Evolutionary conservation across 2,329 filamentous ascomycete genomes (phyloP), one percentile per base, ranked within the genome.

Genomic region (Hansfordia pulvinata): DNA sequence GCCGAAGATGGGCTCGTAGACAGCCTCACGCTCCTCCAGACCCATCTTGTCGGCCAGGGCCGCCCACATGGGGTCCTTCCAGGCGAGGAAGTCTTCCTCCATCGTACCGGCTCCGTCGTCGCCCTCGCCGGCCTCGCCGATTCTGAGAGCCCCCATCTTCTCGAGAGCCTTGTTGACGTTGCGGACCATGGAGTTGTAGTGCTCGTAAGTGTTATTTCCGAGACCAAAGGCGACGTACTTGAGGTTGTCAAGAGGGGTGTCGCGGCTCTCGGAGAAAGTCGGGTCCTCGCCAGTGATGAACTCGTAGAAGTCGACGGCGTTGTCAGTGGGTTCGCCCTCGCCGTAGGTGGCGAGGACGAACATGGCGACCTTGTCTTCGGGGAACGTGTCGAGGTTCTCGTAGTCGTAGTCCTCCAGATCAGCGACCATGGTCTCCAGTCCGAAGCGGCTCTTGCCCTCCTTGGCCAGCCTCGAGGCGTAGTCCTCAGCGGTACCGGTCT

Each of bases 11-110:
- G 90, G 84, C 52, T 98, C 92, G 52, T 96, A 98, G 33, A 93
- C 76, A 34, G 86, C 83, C 51, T 98, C 92, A 32, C 90, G 85
- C 58, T 98, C 90, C 55, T 96, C 81, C 30, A 98, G 62, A 28
- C 72, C 72, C 78, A 98, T 83, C 47, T 82, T 75, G 38, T 82
- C 70, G 14, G 79, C 66, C 28, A 98, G 64, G 33, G 80, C 81
- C 43, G 69, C 63, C 90, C 92, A 98, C 90, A 98, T 98, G 35
- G 86, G 86, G 46, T 98, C 90, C 61, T 98, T 98, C 90, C 90
- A 98, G 38, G 88, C 83, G 44, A 98, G 60, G 54, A 96, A 98
- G 47, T 98, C 92, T 59, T 98, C 92, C 59, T 98, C 90, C 92
- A 98, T 98, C 30, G 90, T 98, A 34, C 92, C 90, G 38, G 90